A percentile compares a stretch with the other conserved stretches of the same genome.
Conservation (phyloP, 2,329 filamentous ascomycete species). For the Exophiala sideris region DNA sequence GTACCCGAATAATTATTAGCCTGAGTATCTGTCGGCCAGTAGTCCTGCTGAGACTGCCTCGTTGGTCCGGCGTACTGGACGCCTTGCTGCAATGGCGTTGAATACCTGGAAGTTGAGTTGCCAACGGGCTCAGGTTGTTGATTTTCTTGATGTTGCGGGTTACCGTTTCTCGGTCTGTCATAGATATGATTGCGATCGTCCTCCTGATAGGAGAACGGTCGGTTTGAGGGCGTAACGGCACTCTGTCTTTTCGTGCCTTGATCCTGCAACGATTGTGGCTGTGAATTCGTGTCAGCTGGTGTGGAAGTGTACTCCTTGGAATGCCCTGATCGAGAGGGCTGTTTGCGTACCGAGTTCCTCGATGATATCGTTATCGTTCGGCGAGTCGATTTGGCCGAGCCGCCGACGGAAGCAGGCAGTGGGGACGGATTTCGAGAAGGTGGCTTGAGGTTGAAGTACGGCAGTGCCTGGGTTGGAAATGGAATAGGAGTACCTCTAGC, state of each 20-base stretch:
- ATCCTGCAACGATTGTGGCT: background rate
- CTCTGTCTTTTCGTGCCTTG: background rate
- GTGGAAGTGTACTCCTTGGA: slow-evolving; percentile 9
- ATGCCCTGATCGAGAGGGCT: slow-evolving; percentile 8
- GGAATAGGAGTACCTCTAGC: slow-evolving; percentile 5
- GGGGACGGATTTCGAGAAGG: slow-evolving; percentile 4
- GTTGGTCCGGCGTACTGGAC: no score
- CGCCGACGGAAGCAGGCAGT: background rate
- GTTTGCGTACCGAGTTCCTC: slow-evolving; percentile 12
- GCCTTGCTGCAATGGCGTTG: no score
- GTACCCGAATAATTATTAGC: no score
- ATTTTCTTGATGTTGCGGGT: background rate
- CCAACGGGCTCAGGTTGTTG: background rate
- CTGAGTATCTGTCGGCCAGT: no score
- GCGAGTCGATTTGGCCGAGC: slow-evolving; percentile 2
- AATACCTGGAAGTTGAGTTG: no score
- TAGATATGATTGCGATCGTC: background rate
- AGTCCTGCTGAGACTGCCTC: no score
- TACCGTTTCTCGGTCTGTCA: background rate
- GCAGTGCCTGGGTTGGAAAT: background rate
- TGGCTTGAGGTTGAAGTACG: slow-evolving; percentile 5
- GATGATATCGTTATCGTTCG: slow-evolving; percentile 15
- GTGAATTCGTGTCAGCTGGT: background rate
- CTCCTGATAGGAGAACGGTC: slow-evolving; percentile 1
- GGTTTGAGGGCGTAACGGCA: background rate